Percentiles rank a stretch among this genome's conserved stretches.
Conservation (phyloP, 2,329 filamentous ascomycete species). For the Domatiomyces catenatus region DNA sequence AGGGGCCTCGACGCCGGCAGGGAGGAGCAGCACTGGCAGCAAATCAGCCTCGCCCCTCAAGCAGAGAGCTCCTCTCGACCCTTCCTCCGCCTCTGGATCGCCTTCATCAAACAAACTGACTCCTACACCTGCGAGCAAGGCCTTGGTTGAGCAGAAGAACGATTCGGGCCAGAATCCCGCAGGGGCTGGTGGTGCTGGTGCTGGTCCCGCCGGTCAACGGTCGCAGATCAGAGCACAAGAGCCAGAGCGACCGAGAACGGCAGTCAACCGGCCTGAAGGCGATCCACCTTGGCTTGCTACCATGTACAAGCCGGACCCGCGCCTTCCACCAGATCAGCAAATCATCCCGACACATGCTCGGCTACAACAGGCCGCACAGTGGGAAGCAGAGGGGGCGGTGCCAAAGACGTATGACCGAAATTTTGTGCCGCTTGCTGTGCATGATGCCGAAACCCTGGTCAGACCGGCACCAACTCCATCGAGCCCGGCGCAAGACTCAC, state of each 20-base stretch:
- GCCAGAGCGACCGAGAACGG: constrained; percentile 34
- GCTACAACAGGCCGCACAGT: constrained; percentile 81
- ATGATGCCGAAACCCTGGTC: constrained; percentile 20
- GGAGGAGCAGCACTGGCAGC: background rate
- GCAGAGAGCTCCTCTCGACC: constrained; percentile 19
- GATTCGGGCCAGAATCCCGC: constrained; percentile 22
- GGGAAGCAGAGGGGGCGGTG: constrained; percentile 81
- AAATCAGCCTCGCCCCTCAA: constrained; percentile 19
- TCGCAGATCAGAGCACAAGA: constrained; percentile 49
- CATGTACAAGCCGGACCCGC: constrained; percentile 90
- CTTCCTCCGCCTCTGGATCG: constrained; percentile 13
- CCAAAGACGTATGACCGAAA: constrained; percentile 75
- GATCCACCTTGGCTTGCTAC: constrained; percentile 91
- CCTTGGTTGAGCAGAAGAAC: constrained; percentile 22
- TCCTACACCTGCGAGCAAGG: constrained; percentile 26
- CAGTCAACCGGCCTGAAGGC: constrained; percentile 64
- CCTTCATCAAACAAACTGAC: constrained; percentile 25
- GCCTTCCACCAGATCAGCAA: constrained; percentile 86
- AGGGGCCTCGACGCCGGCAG: background rate
- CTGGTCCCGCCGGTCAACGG: constrained; percentile 24
- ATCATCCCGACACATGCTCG: constrained; percentile 87
- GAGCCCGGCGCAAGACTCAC: constrained; percentile 2
- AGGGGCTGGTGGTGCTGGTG: no score
- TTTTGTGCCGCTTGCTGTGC: constrained; percentile 58
- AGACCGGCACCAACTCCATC: constrained; percentile 5